Evolutionary conservation across 352 stramenopile species (phyloP).

Genomic region (Bremia lactucae): DNA sequence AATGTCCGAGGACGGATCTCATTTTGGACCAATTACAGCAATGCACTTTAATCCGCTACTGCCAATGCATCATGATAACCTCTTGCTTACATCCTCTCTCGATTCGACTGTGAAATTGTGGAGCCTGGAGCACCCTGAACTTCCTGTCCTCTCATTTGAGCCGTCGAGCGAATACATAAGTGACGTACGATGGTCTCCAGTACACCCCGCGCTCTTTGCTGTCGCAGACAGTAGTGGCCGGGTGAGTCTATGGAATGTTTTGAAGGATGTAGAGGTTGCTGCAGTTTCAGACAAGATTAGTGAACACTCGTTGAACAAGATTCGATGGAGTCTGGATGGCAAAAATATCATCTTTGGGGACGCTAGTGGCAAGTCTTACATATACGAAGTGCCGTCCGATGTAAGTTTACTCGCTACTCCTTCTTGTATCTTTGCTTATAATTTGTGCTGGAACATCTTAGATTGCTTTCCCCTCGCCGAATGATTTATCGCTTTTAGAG

Average conservation of each 20-base stretch:
- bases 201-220: conserved; percentile 72
- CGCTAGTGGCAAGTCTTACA: conserved; percentile 52
- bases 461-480: conserved; percentile 51
- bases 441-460: conserved; percentile 13
- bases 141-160: conserved; percentile 72
- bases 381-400: conserved; percentile 74
- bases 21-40: conserved; percentile 76
- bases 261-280: conserved; percentile 74
- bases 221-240: conserved; percentile 64
- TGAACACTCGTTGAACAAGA: conserved; percentile 72
- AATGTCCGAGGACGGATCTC: conserved; percentile 52
- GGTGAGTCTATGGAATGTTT: conserved; percentile 79
- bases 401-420: conserved; percentile 21
- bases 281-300: conserved; percentile 53
- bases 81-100: conserved; percentile 75
- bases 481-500: conserved; percentile 54
- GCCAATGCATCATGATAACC: conserved; percentile 52
- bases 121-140: conserved; percentile 67
- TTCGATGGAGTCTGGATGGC: conserved; percentile 70
- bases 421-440: neutral
- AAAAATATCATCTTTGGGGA: conserved; percentile 75
- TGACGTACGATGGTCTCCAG: conserved; percentile 76
- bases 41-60: conserved; percentile 80
- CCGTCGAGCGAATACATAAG: conserved; percentile 84
- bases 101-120: conserved; percentile 85